phyloP scores from a whole-genome alignment of 768 basidiomycete genomes.

The Suillus sp. region DNA sequence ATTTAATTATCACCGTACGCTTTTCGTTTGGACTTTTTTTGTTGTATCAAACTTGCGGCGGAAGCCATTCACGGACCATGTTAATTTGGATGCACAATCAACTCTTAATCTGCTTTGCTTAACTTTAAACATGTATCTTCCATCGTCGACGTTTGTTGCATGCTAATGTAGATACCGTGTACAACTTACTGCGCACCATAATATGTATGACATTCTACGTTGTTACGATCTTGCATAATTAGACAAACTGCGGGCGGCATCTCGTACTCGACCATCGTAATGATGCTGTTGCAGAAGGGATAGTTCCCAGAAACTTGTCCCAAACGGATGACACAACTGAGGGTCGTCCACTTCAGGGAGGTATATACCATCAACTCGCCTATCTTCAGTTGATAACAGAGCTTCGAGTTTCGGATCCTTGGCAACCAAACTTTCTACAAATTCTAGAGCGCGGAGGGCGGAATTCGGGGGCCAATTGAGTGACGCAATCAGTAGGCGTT shows the following conservation, averaged over 20 bases:
- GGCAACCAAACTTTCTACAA: slow-evolving; percentile 69
- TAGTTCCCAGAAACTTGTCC: slow-evolving; percentile 86
- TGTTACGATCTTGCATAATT: slow-evolving; percentile 42
- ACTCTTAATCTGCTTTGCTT: slow-evolving; percentile 24
- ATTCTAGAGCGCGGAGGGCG: slow-evolving; percentile 69
- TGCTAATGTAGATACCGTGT: slow-evolving; percentile 38
- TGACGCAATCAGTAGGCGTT: slow-evolving; percentile 81
- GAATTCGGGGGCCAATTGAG: slow-evolving; percentile 77
- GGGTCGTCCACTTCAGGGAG: slow-evolving; percentile 88
- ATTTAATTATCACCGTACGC: slow-evolving; percentile 19
- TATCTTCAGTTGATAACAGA: slow-evolving; percentile 85
- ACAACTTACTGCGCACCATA: slow-evolving; percentile 30
- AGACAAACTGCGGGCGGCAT: slow-evolving; percentile 62
- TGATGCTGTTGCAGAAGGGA: slow-evolving; percentile 60
- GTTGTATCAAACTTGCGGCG: slow-evolving; percentile 10
- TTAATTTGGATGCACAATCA: slow-evolving; percentile 13
- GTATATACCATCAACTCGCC: slow-evolving; percentile 82
- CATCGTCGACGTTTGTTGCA: slow-evolving; percentile 12
- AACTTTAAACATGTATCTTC: slow-evolving; percentile 25
- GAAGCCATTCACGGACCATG: slow-evolving; percentile 10
- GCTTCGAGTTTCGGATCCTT: slow-evolving; percentile 83
- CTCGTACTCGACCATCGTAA: slow-evolving; percentile 67
- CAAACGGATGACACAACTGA: slow-evolving; percentile 78
- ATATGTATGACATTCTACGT: slow-evolving; percentile 23
- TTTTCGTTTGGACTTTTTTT: slow-evolving; percentile 5